Conservation (phyloP, 2,329 filamentous ascomycete genomes). For the Chaetomium sp. region DNA sequence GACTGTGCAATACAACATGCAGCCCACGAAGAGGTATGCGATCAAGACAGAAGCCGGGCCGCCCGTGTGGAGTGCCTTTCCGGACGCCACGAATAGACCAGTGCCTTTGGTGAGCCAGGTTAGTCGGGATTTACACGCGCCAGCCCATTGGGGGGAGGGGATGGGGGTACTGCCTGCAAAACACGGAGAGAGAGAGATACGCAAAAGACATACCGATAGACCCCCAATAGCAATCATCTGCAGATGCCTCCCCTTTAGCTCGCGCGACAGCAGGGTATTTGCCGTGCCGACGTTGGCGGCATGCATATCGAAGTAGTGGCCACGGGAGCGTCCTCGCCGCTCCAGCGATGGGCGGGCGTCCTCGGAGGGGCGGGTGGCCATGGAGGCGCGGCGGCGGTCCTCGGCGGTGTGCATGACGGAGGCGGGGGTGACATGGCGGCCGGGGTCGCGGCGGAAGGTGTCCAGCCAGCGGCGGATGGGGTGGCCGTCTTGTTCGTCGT, state of each 20-base stretch:
- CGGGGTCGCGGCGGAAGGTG: conserved; percentile 65
- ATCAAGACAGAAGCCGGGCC: conserved; percentile 78
- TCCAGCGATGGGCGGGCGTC: conserved; percentile 26
- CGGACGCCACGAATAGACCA: conserved; percentile 85
- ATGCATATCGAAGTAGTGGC: conserved; percentile 58
- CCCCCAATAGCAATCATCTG: conserved; percentile 97
- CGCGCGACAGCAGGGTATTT: conserved; percentile 72
- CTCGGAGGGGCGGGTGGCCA: conserved; percentile 5
- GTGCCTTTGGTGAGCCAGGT: conserved; percentile 55
- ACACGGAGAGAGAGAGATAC: not conserved
- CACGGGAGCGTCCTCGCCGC: conserved; percentile 20
- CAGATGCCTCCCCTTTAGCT: conserved; percentile 80
- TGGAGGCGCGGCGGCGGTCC: conserved; percentile 19
- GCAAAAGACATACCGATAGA: conserved; percentile 66
- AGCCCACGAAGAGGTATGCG: conserved; percentile 76
- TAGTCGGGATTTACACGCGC: not conserved
- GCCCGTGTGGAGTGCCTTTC: conserved; percentile 67
- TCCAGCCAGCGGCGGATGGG: conserved; percentile 51
- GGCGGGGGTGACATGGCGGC: conserved; percentile 50
- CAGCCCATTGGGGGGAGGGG: not conserved
- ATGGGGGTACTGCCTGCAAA: not conserved
- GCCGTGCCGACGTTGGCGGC: conserved; percentile 72
- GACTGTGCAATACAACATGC: conserved; percentile 89
- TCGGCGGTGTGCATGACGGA: conserved; percentile 24
- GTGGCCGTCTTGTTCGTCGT: conserved; percentile 38